Conservation (phyloP, 2,329 filamentous ascomycete genomes). For the Cordyceps pruinosa region DNA sequence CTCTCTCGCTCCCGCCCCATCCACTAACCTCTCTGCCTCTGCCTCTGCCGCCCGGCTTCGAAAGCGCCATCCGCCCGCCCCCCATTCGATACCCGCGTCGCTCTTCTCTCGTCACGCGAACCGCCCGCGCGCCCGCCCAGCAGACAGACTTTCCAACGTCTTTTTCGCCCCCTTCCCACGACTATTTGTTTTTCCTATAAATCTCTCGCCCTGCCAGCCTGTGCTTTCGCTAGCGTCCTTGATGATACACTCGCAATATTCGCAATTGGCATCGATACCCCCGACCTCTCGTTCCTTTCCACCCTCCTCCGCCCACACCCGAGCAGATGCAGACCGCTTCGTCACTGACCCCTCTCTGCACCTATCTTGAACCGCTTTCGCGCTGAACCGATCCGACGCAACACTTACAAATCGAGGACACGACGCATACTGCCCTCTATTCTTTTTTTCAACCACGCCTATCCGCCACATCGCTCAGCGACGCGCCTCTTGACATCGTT, state of each 20-base stretch:
- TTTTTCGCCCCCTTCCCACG: neutral
- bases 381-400: neutral
- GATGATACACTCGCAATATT: neutral
- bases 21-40: neutral
- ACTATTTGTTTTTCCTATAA: neutral
- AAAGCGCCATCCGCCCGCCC: neutral
- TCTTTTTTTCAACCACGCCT: neutral
- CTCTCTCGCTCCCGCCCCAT: neutral
- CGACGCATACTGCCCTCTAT: neutral
- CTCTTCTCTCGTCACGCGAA: conserved; percentile 8
- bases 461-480: neutral
- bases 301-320: conserved; percentile 3
- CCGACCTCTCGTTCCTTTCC: neutral
- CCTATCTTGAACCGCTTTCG: conserved; percentile 7
- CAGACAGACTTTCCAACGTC: conserved; percentile 1
- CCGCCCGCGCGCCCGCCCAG: conserved; percentile 1
- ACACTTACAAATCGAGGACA: neutral
- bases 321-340: conserved; percentile 14
- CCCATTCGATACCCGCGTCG: conserved; percentile 6
- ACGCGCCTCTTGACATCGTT: neutral
- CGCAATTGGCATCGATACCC: conserved; percentile 11
- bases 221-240: neutral
- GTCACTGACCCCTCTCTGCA: conserved; percentile 9
- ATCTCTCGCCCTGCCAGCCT: neutral
- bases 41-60: neutral